Percentiles rank a stretch among this genome's conserved stretches.
Evolutionary conservation across 768 basidiomycete genomes (phyloP).

Genomic region (Mycena crocata): DNA sequence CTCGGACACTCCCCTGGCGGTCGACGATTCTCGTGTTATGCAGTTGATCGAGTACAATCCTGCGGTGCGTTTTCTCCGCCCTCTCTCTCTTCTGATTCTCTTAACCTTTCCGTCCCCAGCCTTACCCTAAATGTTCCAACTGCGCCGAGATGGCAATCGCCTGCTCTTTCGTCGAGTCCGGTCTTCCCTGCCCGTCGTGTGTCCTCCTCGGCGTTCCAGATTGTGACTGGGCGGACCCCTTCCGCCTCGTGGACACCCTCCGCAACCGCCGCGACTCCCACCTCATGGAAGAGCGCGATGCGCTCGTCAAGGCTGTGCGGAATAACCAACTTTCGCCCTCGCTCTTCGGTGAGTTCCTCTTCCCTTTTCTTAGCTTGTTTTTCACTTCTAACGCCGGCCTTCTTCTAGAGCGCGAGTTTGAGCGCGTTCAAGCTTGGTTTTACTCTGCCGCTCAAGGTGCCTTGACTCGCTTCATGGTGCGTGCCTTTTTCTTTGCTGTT

Average conservation of each 20-base stretch:
- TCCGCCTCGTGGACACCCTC: background rate
- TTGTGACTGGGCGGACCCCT: constrained; percentile 1
- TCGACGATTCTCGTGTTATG: background rate
- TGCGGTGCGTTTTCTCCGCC: background rate
- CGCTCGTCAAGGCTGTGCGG: background rate
- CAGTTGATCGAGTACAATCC: background rate
- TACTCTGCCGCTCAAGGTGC: constrained; percentile 10
- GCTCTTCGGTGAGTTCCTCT: background rate
- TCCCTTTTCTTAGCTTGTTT: background rate
- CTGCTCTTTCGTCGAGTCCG: background rate
- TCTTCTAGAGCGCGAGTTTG: background rate
- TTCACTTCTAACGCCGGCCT: background rate
- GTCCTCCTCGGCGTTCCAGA: constrained; percentile 7
- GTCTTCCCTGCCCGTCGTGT: constrained; percentile 8
- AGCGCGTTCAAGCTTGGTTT: background rate
- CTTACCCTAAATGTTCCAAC: background rate
- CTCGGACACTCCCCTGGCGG: background rate
- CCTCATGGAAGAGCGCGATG: background rate
- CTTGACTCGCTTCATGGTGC: background rate
- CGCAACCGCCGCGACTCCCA: background rate
- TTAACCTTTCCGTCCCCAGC: background rate
- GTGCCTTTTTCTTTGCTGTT: background rate
- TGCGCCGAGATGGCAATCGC: constrained; percentile 1
- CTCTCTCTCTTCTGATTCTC: too few species aligned
- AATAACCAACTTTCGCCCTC: background rate